These are phyloP conservation scores for Piper longum DNA, from an alignment of 164 flowering plant genomes.

Conservation along the genomic window DNA sequence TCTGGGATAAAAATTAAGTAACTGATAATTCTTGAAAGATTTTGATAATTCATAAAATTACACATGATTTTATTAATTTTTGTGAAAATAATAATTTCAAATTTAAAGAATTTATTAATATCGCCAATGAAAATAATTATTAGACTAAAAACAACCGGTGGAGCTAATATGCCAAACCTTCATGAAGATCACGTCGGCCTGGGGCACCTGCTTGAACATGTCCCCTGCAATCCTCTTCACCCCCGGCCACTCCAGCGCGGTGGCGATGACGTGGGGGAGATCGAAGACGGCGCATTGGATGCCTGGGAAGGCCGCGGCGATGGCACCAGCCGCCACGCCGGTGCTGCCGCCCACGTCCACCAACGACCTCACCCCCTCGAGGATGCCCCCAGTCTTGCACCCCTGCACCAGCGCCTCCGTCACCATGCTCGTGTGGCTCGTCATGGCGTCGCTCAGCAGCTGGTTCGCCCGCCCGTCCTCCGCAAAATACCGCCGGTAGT, in stretches of 20 bases:
- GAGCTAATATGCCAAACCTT: conserved; percentile 3
- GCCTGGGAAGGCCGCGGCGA: conserved; percentile 5
- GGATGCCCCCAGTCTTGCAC: conserved; percentile 6
- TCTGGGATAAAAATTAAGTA: too few relatives aligned
- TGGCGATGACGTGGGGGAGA: conserved; percentile 9
- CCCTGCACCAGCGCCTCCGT: conserved; percentile 4
- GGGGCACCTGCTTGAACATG: conserved; percentile 29
- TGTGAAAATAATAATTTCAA: too few relatives aligned
- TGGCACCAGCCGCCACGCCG: conserved; percentile 3
- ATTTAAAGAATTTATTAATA: too few relatives aligned
- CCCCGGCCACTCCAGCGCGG: conserved; percentile 3
- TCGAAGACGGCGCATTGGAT: conserved; percentile 5
- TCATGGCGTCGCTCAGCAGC: conserved; percentile 7
- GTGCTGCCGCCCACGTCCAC: conserved; percentile 10
- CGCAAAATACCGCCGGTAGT: neutral
- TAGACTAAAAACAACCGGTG: too few relatives aligned
- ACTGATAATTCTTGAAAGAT: too few relatives aligned
- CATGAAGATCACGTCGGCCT: conserved; percentile 6
- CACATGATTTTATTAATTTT: too few relatives aligned
- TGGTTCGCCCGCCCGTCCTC: neutral
- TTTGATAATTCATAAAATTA: too few relatives aligned
- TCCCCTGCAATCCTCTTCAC: conserved; percentile 29
- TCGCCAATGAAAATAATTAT: too few relatives aligned
- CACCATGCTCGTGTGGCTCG: conserved; percentile 4
- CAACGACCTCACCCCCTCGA: conserved; percentile 3